phyloP scores from a whole-genome alignment of 2,329 filamentous ascomycete genomes.

The Exophiala lecanii-corni region DNA sequence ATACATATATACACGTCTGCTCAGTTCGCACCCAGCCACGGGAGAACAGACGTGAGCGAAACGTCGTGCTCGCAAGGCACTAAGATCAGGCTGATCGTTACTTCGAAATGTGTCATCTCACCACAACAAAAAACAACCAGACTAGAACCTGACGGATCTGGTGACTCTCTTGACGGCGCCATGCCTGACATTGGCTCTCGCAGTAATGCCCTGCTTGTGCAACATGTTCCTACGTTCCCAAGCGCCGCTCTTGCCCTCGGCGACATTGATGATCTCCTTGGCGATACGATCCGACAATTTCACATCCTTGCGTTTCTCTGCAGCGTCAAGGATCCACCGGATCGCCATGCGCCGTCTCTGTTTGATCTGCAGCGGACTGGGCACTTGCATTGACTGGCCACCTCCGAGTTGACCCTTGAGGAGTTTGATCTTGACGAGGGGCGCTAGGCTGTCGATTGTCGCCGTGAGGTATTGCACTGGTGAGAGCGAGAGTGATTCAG shows the following conservation, averaged over 20 bases:
- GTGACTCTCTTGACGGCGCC: too few relatives aligned
- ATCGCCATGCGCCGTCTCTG: constrained; percentile 76
- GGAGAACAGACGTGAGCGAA: too few relatives aligned
- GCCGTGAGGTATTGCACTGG: constrained; percentile 84
- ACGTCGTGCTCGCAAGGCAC: too few relatives aligned
- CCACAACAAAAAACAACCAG: too few relatives aligned
- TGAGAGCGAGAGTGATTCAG: constrained; percentile 77
- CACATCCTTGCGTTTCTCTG: constrained; percentile 68
- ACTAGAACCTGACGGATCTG: too few relatives aligned
- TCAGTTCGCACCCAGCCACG: too few relatives aligned
- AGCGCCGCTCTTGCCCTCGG: constrained; percentile 75
- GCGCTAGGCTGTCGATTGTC: constrained; percentile 88
- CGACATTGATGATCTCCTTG: constrained; percentile 79
- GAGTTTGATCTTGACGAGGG: constrained; percentile 73
- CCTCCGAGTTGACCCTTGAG: constrained; percentile 78
- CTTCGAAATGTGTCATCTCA: too few relatives aligned
- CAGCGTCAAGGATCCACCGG: constrained; percentile 83
- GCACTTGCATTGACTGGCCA: constrained; percentile 77
- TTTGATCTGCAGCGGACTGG: constrained; percentile 67
- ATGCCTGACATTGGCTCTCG: constrained; percentile 80
- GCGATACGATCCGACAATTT: constrained; percentile 75
- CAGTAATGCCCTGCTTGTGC: constrained; percentile 75
- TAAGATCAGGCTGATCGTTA: too few relatives aligned
- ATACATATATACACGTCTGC: too few relatives aligned
- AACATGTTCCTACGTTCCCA: constrained; percentile 77